Evolutionary conservation across 257 asterid genomes (phyloP), one percentile per base, ranked within the genome.

Genomic region (Forsythia suspensa): DNA sequence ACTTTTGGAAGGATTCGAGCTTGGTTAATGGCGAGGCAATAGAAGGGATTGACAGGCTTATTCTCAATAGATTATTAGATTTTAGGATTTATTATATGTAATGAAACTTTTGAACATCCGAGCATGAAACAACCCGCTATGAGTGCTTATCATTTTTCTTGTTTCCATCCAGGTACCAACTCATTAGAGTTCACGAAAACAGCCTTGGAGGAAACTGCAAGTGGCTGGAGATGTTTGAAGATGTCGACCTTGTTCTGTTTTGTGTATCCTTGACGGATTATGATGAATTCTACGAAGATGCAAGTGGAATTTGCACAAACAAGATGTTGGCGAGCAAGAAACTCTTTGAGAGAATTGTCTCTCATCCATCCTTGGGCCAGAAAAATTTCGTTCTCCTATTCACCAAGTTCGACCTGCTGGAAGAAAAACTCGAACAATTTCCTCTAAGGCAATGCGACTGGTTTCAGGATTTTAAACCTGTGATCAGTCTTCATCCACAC

Each of bases 161-260:
- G 81, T 83, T n/a, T 75, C 37, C 24, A 51, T 86, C 85, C 89
- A 94, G 97, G 82, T 89, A 84, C 83, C 92, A 94, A 80, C 96
- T 96, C 76, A 94, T 87, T 63, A 86, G 97, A 83, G 96, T 83
- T 46, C 89, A 83, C 3, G 69, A 89, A 4, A 91, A 88, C 87
- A 88, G 90, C 87, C 93, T 96, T 0, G 97, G 98, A 85, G 89
- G 83, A 71, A 88, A 92, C 61, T 90, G 98, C 95, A 96, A 89
- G 85, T 90, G 97, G 95, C 77, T 96, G 85, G 94, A 87, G 65
- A 94, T 96, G 97, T 96, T 96, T 44, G 98, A 92, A 82, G 96
- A 91, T 40, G 85, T 86, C 2, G 84, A 94, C 86, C 87, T 96
- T 5, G 94, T 94, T 74, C 61, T 94, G 67, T 94, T 80, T 66